Conservation (phyloP, 192 early-diverging fungal species). For the Spinellus fusiger region DNA sequence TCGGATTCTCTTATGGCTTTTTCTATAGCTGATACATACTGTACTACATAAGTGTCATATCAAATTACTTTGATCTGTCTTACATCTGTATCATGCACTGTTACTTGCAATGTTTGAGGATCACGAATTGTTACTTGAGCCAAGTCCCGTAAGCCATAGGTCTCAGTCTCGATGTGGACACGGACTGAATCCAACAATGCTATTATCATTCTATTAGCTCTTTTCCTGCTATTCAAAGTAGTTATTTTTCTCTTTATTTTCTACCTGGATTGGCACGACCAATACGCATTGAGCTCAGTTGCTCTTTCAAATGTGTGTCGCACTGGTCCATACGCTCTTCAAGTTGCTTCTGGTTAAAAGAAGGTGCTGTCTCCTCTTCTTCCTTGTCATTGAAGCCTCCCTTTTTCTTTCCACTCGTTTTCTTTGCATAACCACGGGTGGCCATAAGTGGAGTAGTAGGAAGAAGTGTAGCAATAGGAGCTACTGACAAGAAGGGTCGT, state of each 20-base stretch:
- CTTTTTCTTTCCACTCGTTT: conserved; percentile 3
- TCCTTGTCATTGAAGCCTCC: conserved; percentile 5
- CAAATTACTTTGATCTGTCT: neutral
- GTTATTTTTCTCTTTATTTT: neutral
- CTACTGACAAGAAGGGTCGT: too few relatives aligned
- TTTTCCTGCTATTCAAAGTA: neutral
- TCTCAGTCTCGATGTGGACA: conserved; percentile 51
- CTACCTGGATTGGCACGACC: conserved; percentile 73
- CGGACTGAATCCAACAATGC: conserved; percentile 66
- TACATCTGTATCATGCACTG: conserved; percentile 70
- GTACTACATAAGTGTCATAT: neutral
- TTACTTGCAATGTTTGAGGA: conserved; percentile 73
- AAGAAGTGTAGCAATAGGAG: too few relatives aligned
- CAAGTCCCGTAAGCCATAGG: conserved; percentile 54
- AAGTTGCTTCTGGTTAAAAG: conserved; percentile 55
- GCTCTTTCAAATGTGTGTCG: conserved; percentile 55
- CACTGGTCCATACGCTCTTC: conserved; percentile 51
- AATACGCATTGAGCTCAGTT: conserved; percentile 55
- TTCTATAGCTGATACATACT: conserved; percentile 51
- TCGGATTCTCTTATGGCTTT: conserved; percentile 71
- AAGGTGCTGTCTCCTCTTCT: conserved; percentile 25
- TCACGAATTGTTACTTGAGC: conserved; percentile 80
- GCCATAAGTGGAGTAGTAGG: too few relatives aligned
- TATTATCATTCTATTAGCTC: conserved; percentile 8
- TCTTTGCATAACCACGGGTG: conserved; percentile 19